Evolutionary conservation across 2,329 filamentous ascomycete genomes (phyloP), one percentile per base, ranked within the genome.

Genomic region (Hyphodiscus sp.): DNA sequence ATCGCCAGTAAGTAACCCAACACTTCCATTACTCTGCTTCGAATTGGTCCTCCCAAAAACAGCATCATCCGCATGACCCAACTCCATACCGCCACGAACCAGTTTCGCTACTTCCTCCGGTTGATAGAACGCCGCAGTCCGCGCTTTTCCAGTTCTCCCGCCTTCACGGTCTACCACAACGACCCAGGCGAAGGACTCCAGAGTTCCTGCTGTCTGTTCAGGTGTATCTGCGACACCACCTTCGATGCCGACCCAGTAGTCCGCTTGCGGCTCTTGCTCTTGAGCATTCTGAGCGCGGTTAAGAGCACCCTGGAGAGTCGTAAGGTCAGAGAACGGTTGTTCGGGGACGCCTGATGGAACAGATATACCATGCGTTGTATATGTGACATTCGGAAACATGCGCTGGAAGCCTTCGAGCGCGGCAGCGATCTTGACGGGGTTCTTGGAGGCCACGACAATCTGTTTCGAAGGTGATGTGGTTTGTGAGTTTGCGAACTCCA

Each of bases 181-280:
- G 10, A 74, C 63, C 72, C 72, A 74, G 1, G 72, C 72, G 60
- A 74, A 74, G 10, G 68, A 69, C 51, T 67, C 62, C 20, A 73
- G 60, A 9, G 63, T 48, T 8, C 49, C 58, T 10, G 13, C 56
- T 53, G 8, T 55, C 54, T 50, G 52, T 10, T 59, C 52, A 47
- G 41, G 49, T n/a, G 58, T 56, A 10, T 61, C 58, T 38, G 72
- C 69, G 3, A 74, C 65, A 2, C 72, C 72, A 19, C 72, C 72
- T 57, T 74, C 72, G 18, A 74, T 65, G 5, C 72, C 72, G 33
- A 74, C 60, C 68, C 70, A 74, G 57, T 65, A 74, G 45, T 72
- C 67, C 1, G 69, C 71, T 20, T 66, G 57, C 1, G 68, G 66
- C 19, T 63, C 58, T 42, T 55, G 50, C 8, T 55, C 49, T n/a